Evolutionary conservation across 257 asterid species (phyloP), one percentile per base, ranked within the genome.

Genomic region (Craterostigma plantagineum): DNA sequence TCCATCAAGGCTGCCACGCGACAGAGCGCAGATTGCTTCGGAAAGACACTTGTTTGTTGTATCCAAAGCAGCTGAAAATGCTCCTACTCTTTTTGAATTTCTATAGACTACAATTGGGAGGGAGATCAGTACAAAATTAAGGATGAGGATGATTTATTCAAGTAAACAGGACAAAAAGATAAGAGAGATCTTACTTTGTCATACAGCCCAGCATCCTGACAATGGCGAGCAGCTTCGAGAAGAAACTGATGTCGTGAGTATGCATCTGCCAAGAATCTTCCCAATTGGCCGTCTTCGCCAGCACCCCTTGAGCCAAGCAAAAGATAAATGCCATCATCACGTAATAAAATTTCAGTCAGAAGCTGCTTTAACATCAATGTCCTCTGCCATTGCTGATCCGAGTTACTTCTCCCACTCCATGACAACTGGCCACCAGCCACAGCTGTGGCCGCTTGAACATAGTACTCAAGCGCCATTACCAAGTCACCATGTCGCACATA

Each of bases 351-450:
- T 71, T 83, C 98, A 0, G 70, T 72, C 7, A 90, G 76, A 52
- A 90, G 94, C 59, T 83, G 92, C 65, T 72, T 83, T 57, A 90
- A 41, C 93, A 83, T 76, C 68, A 73, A 61, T 41, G 52, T 68
- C 67, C 67, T 87, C 69, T 77, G 94, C 57, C 95, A 72, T 54
- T 76, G 92, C 66, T 82, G 95, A 66, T 82, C 93, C 45, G 57
- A 62, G 41, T 61, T 79, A 69, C 81, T 71, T 70, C 83, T 73
- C 35, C 94, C 93, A 48, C 66, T 69, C 95, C 92, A 82, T 34
- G 98, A 87, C 72, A 74, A 57, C 46, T 69, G 79, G 34, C 98
- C 98, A 50, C 95, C 98, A 42, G 92, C 98, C 47, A 77, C 79
- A 36, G 92, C 81, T 38, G 98, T 92, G 44, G 95, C 92, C 57